Evolutionary conservation across 352 stramenopile species (phyloP).

Genomic region (Halophytophthora polymorphica): DNA sequence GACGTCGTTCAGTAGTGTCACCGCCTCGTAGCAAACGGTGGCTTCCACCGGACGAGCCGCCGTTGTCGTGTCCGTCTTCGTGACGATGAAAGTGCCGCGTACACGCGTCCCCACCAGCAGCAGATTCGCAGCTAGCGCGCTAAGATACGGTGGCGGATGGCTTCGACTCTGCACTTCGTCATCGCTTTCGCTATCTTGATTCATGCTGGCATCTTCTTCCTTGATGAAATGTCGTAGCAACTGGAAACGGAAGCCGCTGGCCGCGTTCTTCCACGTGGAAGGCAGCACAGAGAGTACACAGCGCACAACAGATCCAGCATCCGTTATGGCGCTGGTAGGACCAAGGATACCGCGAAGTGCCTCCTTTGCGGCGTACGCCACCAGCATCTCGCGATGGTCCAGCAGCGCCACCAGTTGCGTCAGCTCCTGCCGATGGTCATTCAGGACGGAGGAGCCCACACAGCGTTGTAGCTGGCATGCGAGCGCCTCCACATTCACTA

Average conservation of each 20-base stretch:
- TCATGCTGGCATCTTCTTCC: not conserved
- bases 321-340: not conserved
- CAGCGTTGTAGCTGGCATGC: conserved; percentile 7
- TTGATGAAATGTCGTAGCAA: conserved; percentile 44
- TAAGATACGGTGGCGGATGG: conserved; percentile 6
- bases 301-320: conserved; percentile 13
- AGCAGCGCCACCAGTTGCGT: conserved; percentile 21
- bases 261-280: conserved; percentile 6
- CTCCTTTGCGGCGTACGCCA: conserved; percentile 43
- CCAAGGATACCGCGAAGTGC: conserved; percentile 20
- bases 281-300: conserved; percentile 1
- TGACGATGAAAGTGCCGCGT: not conserved
- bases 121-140: conserved; percentile 15
- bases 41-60: conserved; percentile 2
- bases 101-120: conserved; percentile 10
- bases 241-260: conserved; percentile 44
- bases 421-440: not conserved
- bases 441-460: not conserved
- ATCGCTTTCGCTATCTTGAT: conserved; percentile 2
- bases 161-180: not conserved
- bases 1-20: conserved; percentile 34
- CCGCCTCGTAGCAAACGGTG: conserved; percentile 27
- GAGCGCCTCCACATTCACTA: conserved; percentile 1
- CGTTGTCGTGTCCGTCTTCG: too few relatives aligned
- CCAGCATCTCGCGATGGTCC: conserved; percentile 32